A percentile compares a stretch with the other conserved stretches of the same genome.
Evolutionary conservation across 805 yeast species (phyloP).

Genomic region (Jamesozyma hellenica): DNA sequence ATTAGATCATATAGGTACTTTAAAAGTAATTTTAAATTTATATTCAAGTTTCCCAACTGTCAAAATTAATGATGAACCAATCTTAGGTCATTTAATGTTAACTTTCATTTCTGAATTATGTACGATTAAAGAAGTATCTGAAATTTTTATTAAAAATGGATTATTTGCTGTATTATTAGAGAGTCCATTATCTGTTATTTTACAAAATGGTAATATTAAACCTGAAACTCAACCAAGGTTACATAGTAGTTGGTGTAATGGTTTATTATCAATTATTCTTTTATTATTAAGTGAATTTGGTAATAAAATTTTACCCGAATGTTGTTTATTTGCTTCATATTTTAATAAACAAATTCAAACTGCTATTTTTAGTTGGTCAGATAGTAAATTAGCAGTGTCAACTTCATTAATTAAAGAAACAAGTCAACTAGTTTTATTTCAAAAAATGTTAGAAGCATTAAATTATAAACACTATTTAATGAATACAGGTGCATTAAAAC

Average conservation of each 20-base stretch:
- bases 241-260: conserved; percentile 80
- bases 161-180: conserved; percentile 59
- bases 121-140: conserved; percentile 52
- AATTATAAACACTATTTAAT: conserved; percentile 41
- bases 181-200: conserved; percentile 56
- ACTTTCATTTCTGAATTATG: conserved; percentile 62
- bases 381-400: conserved; percentile 33
- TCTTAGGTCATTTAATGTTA: conserved; percentile 63
- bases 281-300: conserved; percentile 55
- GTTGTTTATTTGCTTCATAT: conserved; percentile 48
- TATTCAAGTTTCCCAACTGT: conserved; percentile 60
- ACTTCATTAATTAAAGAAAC: conserved; percentile 53
- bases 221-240: conserved; percentile 44
- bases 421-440: conserved; percentile 55
- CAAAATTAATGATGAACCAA: conserved; percentile 50
- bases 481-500: conserved; percentile 4
- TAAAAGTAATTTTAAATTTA: conserved; percentile 50
- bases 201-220: conserved; percentile 56
- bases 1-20: conserved; percentile 48
- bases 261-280: conserved; percentile 59
- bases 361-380: conserved; percentile 61
- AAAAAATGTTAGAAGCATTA: conserved; percentile 44
- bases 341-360: conserved; percentile 58
- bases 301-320: conserved; percentile 50
- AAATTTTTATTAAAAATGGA: conserved; percentile 52